Percentiles rank a stretch among this genome's conserved stretches.
These are phyloP conservation scores for Cinnamomum chago DNA, from an alignment of 164 flowering plant species.

Conservation along the genomic window DNA sequence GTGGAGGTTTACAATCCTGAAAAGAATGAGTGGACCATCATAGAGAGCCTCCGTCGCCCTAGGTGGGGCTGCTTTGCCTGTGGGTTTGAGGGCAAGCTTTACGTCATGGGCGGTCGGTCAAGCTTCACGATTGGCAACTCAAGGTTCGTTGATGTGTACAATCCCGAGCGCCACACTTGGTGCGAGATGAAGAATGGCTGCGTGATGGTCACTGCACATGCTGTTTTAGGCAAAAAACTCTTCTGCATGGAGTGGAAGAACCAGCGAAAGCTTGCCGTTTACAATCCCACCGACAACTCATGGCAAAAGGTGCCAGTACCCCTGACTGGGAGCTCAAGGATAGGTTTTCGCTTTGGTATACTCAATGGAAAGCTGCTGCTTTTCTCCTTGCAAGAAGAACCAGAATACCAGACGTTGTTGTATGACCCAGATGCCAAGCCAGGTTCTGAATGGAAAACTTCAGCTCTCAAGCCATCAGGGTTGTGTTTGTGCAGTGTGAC, in stretches of 20 bases:
- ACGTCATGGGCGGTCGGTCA: slow-evolving; percentile 94
- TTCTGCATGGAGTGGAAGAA: slow-evolving; percentile 98
- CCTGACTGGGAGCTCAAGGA: slow-evolving; percentile 65
- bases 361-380: slow-evolving; percentile 71
- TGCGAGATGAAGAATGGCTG: slow-evolving; percentile 86
- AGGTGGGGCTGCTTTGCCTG: slow-evolving; percentile 89
- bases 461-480: slow-evolving; percentile 57
- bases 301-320: slow-evolving; percentile 87
- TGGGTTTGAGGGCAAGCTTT: slow-evolving; percentile 76
- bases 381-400: slow-evolving; percentile 55
- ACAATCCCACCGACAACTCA: slow-evolving; percentile 52
- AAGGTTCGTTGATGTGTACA: slow-evolving; percentile 70
- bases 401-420: slow-evolving; percentile 33
- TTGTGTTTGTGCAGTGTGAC: slow-evolving; percentile 72
- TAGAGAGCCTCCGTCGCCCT: slow-evolving; percentile 81
- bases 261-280: slow-evolving; percentile 66
- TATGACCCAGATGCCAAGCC: slow-evolving; percentile 80
- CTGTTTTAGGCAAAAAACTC: slow-evolving; percentile 67
- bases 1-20: slow-evolving; percentile 85
- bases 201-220: slow-evolving; percentile 96
- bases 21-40: slow-evolving; percentile 58
- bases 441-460: slow-evolving; percentile 77
- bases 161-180: slow-evolving; percentile 68
- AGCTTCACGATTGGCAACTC: slow-evolving; percentile 91
- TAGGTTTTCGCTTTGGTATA: slow-evolving; percentile 76